Evolutionary conservation across 352 stramenopile genomes (phyloP), one percentile per base, ranked within the genome.

Genomic region (Pythium biforme): DNA sequence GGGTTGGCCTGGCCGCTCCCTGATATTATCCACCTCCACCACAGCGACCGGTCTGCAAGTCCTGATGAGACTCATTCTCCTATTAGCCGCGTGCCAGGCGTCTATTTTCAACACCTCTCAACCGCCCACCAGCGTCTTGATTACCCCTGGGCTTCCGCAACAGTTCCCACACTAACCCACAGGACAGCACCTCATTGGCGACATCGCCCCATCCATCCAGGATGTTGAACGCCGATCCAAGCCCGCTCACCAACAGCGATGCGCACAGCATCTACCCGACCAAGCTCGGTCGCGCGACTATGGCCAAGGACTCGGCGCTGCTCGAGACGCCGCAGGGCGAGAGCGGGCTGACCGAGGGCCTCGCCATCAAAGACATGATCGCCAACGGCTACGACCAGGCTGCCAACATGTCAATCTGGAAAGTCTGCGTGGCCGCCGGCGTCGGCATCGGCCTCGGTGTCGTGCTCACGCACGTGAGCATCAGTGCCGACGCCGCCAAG

Each of bases 281-380:
- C 12, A 64, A 64, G 22, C 10, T 53, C 5, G 17, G 10, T 27
- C 41, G 37, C 22, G 23, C 22, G 4, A 17, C 9, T 6, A 29
- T 52, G 23, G n/a, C 25, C 54, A 59, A 51, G 23, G 56, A 55
- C 11, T 25, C 57, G 10, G 25, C 57, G 20, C 11, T 59, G 37
- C 49, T 64, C 47, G 58, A 64, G 58, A 51, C 49, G 17, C 58
- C 48, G 6, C 34, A 26, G 40, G 51, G 59, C 43, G 33, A 59
- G 19, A 37, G 43, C 54, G 49, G 40, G 12, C 62, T 41, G 33
- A 70, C 56, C 54, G 73, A 64, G 15, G 65, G 65, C 12, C 60
- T 83, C 50, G 64, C 68, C 40, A 55, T 81, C 29, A 76, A 74
- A 31, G 75, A 83, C 54, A 83, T 84, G 72, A 75, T 87, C 49